Percentiles rank a stretch among this genome's conserved stretches.
Evolutionary conservation across 768 basidiomycete species (phyloP).

Genomic region (Psilocybe sp.): DNA sequence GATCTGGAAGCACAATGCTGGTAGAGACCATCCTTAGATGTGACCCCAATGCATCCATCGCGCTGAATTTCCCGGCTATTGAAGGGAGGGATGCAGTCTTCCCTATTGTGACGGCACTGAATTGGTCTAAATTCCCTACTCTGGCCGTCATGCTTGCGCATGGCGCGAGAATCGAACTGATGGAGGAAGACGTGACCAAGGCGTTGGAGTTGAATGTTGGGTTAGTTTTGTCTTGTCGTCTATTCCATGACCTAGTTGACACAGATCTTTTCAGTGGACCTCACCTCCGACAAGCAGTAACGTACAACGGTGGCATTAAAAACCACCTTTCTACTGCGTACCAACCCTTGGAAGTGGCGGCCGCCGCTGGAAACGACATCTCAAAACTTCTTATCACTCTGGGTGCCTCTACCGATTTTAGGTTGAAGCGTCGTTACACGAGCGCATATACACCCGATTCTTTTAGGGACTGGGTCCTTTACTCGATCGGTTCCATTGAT

Average conservation of each 20-base stretch:
- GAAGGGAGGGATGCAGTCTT: constrained; percentile 23
- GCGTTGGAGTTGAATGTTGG: constrained; percentile 29
- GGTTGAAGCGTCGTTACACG: constrained; percentile 20
- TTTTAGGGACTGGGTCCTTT: constrained; percentile 38
- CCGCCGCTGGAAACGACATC: constrained; percentile 33
- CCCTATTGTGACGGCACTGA: constrained; percentile 38
- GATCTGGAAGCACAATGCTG: constrained; percentile 32
- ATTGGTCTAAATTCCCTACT: constrained; percentile 29
- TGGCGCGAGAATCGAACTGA: constrained; percentile 33
- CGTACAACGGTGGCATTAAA: constrained; percentile 18
- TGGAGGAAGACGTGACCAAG: constrained; percentile 33
- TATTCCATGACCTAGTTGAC: not conserved
- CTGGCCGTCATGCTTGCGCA: constrained; percentile 37
- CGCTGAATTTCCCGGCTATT: constrained; percentile 36
- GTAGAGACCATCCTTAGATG: constrained; percentile 37
- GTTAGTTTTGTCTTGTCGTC: constrained; percentile 20
- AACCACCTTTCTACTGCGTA: constrained; percentile 24
- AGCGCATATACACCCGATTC: constrained; percentile 19
- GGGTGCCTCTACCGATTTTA: constrained; percentile 32
- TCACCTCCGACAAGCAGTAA: constrained; percentile 12
- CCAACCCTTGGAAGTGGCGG: constrained; percentile 36
- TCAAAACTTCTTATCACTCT: constrained; percentile 35
- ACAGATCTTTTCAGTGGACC: constrained; percentile 10
- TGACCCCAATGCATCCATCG: constrained; percentile 36
- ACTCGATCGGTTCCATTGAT: constrained; percentile 16